These are phyloP conservation scores for Penicillium fimorum DNA, from an alignment of 495 filamentous ascomycete species.

Conservation along the genomic window DNA sequence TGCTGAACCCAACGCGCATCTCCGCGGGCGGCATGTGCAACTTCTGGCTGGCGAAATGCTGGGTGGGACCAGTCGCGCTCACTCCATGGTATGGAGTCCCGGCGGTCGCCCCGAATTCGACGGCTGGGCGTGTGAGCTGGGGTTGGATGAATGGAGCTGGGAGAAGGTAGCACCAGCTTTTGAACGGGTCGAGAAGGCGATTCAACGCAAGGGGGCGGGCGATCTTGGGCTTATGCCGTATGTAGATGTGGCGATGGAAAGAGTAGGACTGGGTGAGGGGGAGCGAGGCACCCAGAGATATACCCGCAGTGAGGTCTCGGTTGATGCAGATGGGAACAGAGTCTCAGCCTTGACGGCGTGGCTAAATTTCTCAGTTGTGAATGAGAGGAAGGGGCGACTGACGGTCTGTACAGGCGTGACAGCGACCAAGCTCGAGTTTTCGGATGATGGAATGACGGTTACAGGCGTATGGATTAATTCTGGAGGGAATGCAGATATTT, in stretches of 20 bases:
- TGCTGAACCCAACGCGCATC: neutral
- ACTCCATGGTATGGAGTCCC: constrained; percentile 4
- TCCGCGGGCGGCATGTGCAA: constrained; percentile 2
- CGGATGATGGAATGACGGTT: neutral
- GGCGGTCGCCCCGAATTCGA: constrained; percentile 1
- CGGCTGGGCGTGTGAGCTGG: constrained; percentile 1
- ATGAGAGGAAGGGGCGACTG: neutral
- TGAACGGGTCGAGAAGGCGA: neutral
- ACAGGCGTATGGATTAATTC: neutral
- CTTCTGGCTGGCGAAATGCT: constrained; percentile 1
- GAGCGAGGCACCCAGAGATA: constrained; percentile 3
- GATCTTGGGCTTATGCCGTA: neutral
- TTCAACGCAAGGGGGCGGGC: neutral
- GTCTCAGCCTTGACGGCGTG: constrained; percentile 3
- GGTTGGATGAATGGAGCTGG: constrained; percentile 1
- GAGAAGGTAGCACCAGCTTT: neutral
- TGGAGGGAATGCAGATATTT: neutral
- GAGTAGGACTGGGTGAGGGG: neutral
- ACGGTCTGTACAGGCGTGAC: constrained; percentile 1
- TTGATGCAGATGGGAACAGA: constrained; percentile 2
- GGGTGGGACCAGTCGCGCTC: neutral
- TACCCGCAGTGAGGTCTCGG: constrained; percentile 1
- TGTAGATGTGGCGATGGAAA: neutral
- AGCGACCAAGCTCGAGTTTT: constrained; percentile 1
- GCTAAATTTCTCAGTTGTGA: neutral